phyloP scores from a whole-genome alignment of 2,329 filamentous ascomycete genomes.

The Lasiodiplodia theobromae region DNA sequence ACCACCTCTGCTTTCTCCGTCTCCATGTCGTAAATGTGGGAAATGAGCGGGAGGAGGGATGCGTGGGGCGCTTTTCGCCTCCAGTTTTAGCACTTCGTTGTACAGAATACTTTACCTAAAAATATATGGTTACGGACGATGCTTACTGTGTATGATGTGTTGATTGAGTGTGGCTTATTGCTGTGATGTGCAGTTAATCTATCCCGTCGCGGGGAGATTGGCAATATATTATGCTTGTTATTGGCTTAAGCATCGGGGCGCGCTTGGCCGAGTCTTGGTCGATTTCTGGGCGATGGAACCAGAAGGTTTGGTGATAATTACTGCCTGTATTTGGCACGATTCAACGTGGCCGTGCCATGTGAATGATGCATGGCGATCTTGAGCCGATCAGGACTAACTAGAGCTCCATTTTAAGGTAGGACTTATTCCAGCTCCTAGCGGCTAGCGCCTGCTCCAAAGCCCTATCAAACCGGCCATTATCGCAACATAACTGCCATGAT shows the following conservation, averaged over 20 bases:
- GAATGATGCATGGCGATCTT: no score
- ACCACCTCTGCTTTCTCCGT: conserved; percentile 51
- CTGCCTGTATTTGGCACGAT: no score
- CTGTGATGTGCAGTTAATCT: not conserved
- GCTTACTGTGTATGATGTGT: not conserved
- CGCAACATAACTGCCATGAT: no score
- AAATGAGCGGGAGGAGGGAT: not conserved
- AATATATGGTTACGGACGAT: not conserved
- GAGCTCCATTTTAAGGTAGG: no score
- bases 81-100: not conserved
- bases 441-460: no score
- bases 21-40: conserved; percentile 2
- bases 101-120: not conserved
- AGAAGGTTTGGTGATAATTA: no score
- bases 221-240: not conserved
- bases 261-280: not conserved
- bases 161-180: not conserved
- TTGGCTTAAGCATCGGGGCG: not conserved
- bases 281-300: no score
- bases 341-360: no score
- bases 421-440: no score
- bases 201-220: not conserved
- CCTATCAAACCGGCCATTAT: no score
- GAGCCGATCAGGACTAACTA: no score
- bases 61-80: not conserved